These are phyloP conservation scores for Euphorbia tirucalli DNA, from an alignment of 345 rosid genomes.

Conservation along the genomic window DNA sequence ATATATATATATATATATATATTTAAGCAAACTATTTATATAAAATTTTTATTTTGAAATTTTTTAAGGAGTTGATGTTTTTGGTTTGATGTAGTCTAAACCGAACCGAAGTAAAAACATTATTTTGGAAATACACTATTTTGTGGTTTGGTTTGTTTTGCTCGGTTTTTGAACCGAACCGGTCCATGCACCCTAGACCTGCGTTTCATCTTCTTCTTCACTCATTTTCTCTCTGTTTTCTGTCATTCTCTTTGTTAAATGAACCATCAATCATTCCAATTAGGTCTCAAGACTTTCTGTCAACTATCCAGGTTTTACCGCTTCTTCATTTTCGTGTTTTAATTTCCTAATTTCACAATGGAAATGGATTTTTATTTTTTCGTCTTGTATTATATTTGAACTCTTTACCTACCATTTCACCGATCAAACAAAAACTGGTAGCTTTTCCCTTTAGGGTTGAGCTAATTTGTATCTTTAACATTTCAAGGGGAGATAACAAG, in stretches of 20 bases:
- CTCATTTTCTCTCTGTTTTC: neutral
- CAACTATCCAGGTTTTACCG: slow-evolving; percentile 30
- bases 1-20: too few species aligned
- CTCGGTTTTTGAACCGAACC: too few species aligned
- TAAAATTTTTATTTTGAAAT: too few species aligned
- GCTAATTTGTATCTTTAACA: neutral
- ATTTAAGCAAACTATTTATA: too few species aligned
- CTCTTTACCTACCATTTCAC: neutral
- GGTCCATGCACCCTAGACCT: neutral
- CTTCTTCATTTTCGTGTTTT: neutral
- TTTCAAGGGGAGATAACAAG: neutral
- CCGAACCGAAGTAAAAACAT: too few species aligned
- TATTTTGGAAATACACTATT: too few species aligned
- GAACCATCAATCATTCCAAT: slow-evolving; percentile 34
- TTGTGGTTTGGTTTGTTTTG: too few species aligned
- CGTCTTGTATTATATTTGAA: too few species aligned
- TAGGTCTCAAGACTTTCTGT: slow-evolving; percentile 38
- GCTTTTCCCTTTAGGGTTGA: neutral
- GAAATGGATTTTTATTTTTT: neutral
- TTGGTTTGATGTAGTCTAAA: too few species aligned
- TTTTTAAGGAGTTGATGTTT: too few species aligned
- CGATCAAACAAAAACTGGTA: neutral
- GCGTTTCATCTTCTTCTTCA: neutral
- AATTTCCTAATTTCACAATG: neutral
- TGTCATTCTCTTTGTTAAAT: neutral